These are phyloP conservation scores for Xylariaceae sp. DNA, from an alignment of 2,329 filamentous ascomycete species.

Conservation along the genomic window DNA sequence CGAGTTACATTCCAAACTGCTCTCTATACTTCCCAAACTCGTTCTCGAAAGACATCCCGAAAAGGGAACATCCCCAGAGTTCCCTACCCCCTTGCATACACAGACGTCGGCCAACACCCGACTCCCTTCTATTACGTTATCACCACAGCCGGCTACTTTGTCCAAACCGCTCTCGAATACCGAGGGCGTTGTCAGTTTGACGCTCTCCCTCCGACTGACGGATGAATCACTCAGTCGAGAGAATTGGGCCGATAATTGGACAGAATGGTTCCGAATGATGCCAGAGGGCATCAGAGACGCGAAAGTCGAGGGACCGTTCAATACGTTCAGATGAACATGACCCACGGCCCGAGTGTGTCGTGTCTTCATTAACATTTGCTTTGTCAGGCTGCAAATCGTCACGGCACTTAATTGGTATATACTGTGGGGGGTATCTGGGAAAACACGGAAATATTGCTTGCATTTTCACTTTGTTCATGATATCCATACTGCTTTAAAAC, in stretches of 20 bases:
- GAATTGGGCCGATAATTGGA: conserved; percentile 53
- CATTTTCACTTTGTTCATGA: conserved; percentile 7
- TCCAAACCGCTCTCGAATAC: conserved; percentile 34
- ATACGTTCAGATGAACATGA: conserved; percentile 36
- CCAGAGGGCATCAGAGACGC: conserved; percentile 54
- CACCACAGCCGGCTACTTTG: conserved; percentile 41
- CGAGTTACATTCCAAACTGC: conserved; percentile 51
- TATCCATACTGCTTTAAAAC: conserved; percentile 14
- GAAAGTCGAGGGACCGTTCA: conserved; percentile 50
- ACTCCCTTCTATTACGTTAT: conserved; percentile 53
- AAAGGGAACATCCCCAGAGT: conserved; percentile 42
- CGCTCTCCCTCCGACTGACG: conserved; percentile 47
- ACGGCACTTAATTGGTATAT: not conserved
- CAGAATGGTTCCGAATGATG: conserved; percentile 56
- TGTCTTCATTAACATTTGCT: not conserved
- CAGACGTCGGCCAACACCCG: conserved; percentile 52
- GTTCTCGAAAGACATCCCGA: conserved; percentile 48
- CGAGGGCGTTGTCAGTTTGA: conserved; percentile 40
- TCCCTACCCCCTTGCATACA: conserved; percentile 52
- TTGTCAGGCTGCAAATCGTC: not conserved
- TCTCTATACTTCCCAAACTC: conserved; percentile 49
- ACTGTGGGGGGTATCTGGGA: no score
- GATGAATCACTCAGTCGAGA: conserved; percentile 51
- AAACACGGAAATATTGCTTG: not conserved
- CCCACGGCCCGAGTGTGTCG: not conserved